A percentile compares a stretch with the other conserved stretches of the same genome.
Conservation (phyloP, 2,329 filamentous ascomycete genomes). For the Apiospora arundinis region DNA sequence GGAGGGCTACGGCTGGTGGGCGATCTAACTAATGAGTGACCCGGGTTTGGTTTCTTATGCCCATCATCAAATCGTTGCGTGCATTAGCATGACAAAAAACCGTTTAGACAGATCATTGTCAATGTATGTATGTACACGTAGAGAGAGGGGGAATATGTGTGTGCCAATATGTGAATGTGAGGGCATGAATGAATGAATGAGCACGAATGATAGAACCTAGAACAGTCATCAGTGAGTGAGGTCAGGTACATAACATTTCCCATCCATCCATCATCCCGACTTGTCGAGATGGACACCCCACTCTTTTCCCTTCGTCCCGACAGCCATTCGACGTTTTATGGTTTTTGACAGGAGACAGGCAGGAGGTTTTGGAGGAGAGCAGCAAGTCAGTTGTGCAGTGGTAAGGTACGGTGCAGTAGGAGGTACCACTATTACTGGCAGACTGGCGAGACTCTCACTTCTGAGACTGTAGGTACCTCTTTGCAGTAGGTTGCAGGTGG, state of each 20-base stretch:
- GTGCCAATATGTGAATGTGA: too few relatives aligned
- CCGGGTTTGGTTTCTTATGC: background rate
- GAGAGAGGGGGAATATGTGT: too few relatives aligned
- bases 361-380: background rate
- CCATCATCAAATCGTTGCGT: background rate
- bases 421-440: too few relatives aligned
- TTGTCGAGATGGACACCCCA: slow-evolving; percentile 10
- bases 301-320: slow-evolving; percentile 7
- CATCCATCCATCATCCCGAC: background rate
- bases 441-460: too few relatives aligned
- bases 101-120: background rate
- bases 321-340: slow-evolving; percentile 14
- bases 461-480: background rate
- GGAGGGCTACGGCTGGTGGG: background rate
- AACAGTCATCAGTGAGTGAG: background rate
- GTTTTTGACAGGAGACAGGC: slow-evolving; percentile 15
- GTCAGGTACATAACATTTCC: background rate
- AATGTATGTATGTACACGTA: background rate
- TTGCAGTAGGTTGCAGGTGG: background rate
- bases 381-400: too few relatives aligned
- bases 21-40: slow-evolving; percentile 8
- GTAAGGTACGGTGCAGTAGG: too few relatives aligned
- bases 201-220: background rate
- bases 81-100: slow-evolving; percentile 7
- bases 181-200: background rate